Evolutionary conservation across 108 stramenopile species (phyloP).

Genomic region (Cyclostephanos tholiformis): DNA sequence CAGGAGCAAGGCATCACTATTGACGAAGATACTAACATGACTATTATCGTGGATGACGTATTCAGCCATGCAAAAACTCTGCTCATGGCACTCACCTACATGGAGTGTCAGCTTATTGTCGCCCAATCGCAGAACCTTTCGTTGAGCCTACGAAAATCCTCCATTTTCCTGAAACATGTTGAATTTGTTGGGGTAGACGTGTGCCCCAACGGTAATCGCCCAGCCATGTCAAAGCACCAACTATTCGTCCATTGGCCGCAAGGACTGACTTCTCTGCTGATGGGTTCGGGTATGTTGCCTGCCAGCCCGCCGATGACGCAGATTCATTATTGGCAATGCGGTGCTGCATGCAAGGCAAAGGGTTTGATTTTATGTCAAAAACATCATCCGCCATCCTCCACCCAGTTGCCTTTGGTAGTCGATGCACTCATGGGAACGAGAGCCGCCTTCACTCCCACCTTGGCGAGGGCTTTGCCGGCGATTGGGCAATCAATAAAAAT

Average conservation of each 20-base stretch:
- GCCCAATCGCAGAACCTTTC: not conserved
- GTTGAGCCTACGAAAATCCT: not conserved
- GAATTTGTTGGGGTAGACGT: slow-evolving; percentile 32
- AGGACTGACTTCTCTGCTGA: not conserved
- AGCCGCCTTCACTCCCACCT: too few relatives aligned
- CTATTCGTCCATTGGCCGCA: not conserved
- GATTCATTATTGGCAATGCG: not conserved
- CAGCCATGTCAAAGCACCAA: not conserved
- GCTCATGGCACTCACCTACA: not conserved
- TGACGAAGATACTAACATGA: not conserved
- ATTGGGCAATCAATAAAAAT: slow-evolving; percentile 1
- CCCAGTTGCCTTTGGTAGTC: not conserved
- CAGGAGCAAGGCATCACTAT: not conserved
- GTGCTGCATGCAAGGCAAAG: not conserved
- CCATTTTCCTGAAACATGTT: not conserved
- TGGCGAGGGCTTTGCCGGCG: slow-evolving; percentile 3
- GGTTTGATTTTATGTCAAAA: not conserved
- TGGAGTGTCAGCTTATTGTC: not conserved
- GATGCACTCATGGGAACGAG: not conserved
- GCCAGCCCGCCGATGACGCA: not conserved
- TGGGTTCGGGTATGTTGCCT: not conserved
- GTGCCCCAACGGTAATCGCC: slow-evolving; percentile 12
- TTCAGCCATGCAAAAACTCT: not conserved
- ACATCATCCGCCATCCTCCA: not conserved
- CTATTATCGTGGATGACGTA: not conserved